Conservation (phyloP, 2,329 filamentous ascomycete genomes). For the Graphilbum sp. region DNA sequence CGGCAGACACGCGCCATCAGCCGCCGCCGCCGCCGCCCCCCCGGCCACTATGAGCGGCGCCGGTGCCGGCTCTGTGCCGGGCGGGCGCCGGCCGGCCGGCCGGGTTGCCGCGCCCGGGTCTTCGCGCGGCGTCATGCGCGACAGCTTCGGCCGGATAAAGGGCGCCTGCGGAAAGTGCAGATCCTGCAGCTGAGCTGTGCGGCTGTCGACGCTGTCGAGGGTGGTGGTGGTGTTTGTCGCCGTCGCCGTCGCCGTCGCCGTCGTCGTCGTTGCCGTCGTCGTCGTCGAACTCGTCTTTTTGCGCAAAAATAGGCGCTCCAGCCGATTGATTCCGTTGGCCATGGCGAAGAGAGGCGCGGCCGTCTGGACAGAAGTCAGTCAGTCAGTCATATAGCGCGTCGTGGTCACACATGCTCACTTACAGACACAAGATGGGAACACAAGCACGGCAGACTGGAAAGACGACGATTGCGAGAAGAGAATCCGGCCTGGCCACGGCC, state of each 20-base stretch:
- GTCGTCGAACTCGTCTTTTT: conserved; percentile 19
- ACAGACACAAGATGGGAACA: too few species aligned
- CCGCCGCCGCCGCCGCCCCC: neutral
- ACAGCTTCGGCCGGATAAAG: conserved; percentile 37
- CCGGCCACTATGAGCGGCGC: neutral
- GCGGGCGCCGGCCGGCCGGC: neutral
- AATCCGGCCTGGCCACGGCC: too few species aligned
- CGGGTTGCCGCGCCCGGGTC: conserved; percentile 15
- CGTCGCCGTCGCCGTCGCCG: neutral
- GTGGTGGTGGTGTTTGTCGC: conserved; percentile 8
- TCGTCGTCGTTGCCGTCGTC: neutral
- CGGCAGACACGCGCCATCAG: neutral
- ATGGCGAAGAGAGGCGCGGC: conserved; percentile 16
- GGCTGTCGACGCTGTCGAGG: conserved; percentile 8
- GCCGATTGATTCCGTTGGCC: conserved; percentile 29
- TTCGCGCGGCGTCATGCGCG: conserved; percentile 40
- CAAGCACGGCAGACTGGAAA: too few species aligned
- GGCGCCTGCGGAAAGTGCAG: conserved; percentile 31
- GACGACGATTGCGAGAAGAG: too few species aligned
- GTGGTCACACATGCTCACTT: too few species aligned
- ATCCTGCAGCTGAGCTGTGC: neutral
- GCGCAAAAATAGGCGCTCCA: conserved; percentile 38
- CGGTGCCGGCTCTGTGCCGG: neutral
- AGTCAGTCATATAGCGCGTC: too few species aligned
- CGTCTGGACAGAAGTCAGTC: neutral